Percentiles rank a stretch among this genome's conserved stretches.
These are phyloP conservation scores for Rhodosporidiobolus sp. DNA, from an alignment of 768 basidiomycete genomes.

Conservation along the genomic window DNA sequence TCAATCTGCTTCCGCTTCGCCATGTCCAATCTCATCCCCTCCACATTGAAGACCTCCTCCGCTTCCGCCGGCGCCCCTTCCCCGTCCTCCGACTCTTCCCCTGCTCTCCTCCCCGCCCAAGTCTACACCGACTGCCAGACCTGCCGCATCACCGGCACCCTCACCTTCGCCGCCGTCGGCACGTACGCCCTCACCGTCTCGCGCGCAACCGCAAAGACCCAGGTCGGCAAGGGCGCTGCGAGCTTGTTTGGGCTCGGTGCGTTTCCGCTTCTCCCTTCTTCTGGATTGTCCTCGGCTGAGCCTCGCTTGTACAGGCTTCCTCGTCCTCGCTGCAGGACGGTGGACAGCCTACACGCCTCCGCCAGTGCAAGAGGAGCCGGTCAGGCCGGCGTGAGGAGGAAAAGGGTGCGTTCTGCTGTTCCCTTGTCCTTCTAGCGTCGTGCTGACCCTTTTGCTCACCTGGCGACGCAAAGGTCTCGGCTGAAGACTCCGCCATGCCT, in stretches of 20 bases:
- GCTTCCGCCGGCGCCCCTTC: too few species aligned
- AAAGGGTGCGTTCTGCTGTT: not conserved
- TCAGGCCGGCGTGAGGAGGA: not conserved
- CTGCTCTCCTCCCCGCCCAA: not conserved
- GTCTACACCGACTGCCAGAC: slow-evolving; percentile 36
- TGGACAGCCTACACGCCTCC: slow-evolving; percentile 32
- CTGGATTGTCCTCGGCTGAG: not conserved
- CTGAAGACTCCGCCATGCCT: too few species aligned
- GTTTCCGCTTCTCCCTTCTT: not conserved
- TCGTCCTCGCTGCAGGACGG: slow-evolving; percentile 28
- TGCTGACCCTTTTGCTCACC: too few species aligned
- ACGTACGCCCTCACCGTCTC: slow-evolving; percentile 25
- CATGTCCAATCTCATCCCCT: slow-evolving; percentile 12
- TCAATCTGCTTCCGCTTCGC: not conserved
- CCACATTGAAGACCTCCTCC: not conserved
- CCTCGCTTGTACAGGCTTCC: slow-evolving; percentile 15
- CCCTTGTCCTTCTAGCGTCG: not conserved
- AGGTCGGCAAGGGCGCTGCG: slow-evolving; percentile 22
- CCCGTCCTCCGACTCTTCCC: not conserved
- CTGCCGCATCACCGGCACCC: slow-evolving; percentile 35
- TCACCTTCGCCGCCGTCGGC: slow-evolving; percentile 37
- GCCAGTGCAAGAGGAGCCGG: not conserved
- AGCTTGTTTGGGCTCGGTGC: slow-evolving; percentile 24
- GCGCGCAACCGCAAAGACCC: slow-evolving; percentile 18
- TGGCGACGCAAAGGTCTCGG: too few species aligned